phyloP scores from a whole-genome alignment of 352 stramenopile genomes.

The Blastocystis sp. region DNA sequence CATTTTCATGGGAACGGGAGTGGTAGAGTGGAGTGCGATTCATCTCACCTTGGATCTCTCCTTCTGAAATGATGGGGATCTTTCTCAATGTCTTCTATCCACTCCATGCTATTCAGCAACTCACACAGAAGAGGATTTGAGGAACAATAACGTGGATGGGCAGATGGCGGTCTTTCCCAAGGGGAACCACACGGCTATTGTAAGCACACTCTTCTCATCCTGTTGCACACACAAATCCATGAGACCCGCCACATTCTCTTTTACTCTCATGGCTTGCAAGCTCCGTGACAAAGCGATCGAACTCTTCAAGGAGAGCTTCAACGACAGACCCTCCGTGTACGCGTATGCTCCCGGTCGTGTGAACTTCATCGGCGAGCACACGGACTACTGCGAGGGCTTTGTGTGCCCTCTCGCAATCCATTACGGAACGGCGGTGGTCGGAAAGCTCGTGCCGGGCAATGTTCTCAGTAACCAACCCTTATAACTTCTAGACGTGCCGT shows the following conservation, averaged over 20 bases:
- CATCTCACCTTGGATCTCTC: not conserved
- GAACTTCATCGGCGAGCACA: slow-evolving; percentile 93
- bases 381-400: slow-evolving; percentile 91
- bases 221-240: no score
- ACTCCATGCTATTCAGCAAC: not conserved
- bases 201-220: no score
- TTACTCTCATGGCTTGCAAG: slow-evolving; percentile 11
- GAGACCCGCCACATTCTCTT: not conserved
- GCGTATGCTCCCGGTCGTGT: slow-evolving; percentile 84
- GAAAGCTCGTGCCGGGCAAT: slow-evolving; percentile 71
- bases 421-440: slow-evolving; percentile 83
- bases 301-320: slow-evolving; percentile 26
- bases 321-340: slow-evolving; percentile 34
- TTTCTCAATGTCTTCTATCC: not conserved
- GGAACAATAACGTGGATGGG: not conserved
- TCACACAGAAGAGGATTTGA: not conserved
- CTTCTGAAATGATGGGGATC: slow-evolving; percentile 1
- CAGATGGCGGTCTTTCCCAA: not conserved
- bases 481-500: slow-evolving; percentile 70
- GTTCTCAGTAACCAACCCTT: slow-evolving; percentile 73
- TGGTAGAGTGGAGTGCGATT: not conserved
- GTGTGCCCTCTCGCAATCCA: slow-evolving; percentile 87
- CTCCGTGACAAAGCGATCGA: slow-evolving; percentile 24
- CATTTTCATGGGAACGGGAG: not conserved
- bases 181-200: no score